Evolutionary conservation across 2,329 filamentous ascomycete species (phyloP).

Genomic region (Aureobasidium sp.): DNA sequence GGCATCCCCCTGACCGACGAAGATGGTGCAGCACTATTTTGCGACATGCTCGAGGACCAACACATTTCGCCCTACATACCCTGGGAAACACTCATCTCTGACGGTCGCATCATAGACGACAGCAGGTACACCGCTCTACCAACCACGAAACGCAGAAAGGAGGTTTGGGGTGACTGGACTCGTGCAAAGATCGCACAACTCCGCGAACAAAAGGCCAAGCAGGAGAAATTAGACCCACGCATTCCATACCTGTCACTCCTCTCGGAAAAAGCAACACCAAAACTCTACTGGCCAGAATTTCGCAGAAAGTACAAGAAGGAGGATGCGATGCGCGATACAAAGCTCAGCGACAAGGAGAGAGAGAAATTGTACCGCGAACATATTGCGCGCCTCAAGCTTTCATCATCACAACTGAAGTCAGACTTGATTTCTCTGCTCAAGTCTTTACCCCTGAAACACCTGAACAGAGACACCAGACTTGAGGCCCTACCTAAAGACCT

Average conservation of each 20-base stretch:
- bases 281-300: constrained; percentile 97
- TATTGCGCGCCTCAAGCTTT: constrained; percentile 55
- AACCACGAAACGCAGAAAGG: constrained; percentile 72
- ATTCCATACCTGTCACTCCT: constrained; percentile 78
- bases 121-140: constrained; percentile 73
- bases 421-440: constrained; percentile 61
- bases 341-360: constrained; percentile 54
- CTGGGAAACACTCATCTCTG: constrained; percentile 81
- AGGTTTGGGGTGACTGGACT: constrained; percentile 79
- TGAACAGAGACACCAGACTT: constrained; percentile 52
- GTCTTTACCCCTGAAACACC: constrained; percentile 45
- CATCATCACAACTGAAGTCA: constrained; percentile 56
- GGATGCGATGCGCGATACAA: constrained; percentile 64
- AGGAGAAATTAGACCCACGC: constrained; percentile 73
- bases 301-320: constrained; percentile 83
- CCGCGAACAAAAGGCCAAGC: constrained; percentile 61
- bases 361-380: constrained; percentile 75
- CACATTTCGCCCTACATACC: constrained; percentile 77
- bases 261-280: constrained; percentile 72
- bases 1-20: constrained; percentile 62
- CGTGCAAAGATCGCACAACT: constrained; percentile 64
- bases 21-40: constrained; percentile 71
- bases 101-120: constrained; percentile 61
- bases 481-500: constrained; percentile 53
- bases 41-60: constrained; percentile 75